phyloP scores from a whole-genome alignment of 1,284 basidiomycete genomes.

The Cutaneotrichosporon dermatis region DNA sequence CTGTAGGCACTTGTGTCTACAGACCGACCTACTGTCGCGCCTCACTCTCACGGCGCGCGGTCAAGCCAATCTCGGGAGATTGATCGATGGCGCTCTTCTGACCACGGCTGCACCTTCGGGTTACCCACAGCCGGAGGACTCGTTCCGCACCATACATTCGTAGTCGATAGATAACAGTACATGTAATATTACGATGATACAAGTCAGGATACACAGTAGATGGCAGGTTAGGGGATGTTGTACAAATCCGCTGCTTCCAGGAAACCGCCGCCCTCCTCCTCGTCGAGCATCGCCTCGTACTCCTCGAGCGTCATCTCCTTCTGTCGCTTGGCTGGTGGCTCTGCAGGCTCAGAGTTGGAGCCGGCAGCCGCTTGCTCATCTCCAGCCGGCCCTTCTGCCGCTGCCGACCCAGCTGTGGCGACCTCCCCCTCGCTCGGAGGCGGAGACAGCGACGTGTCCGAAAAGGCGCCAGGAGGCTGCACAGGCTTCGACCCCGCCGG shows the following conservation, averaged over 20 bases:
- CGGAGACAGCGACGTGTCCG: background rate
- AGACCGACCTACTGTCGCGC: slow-evolving; percentile 2
- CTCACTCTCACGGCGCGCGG: slow-evolving; percentile 1
- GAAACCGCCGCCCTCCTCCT: slow-evolving; percentile 25
- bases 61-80: slow-evolving; percentile 21
- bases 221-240: background rate
- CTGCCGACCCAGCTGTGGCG: too few relatives aligned
- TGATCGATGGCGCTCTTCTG: slow-evolving; percentile 33
- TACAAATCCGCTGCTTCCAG: slow-evolving; percentile 19
- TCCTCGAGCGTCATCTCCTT: slow-evolving; percentile 33
- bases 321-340: slow-evolving; percentile 5
- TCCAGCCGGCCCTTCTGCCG: too few relatives aligned
- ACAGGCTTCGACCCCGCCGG: too few relatives aligned
- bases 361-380: too few relatives aligned
- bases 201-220: too few relatives aligned
- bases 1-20: background rate
- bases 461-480: background rate
- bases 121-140: slow-evolving; percentile 18
- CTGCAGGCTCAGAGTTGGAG: too few relatives aligned
- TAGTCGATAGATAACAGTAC: background rate
- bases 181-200: too few relatives aligned
- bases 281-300: slow-evolving; percentile 42
- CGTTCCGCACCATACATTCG: slow-evolving; percentile 37
- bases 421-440: background rate
- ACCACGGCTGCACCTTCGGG: slow-evolving; percentile 23